phyloP scores from a whole-genome alignment of 129 eudicot species.

The Escallonia rubra region DNA sequence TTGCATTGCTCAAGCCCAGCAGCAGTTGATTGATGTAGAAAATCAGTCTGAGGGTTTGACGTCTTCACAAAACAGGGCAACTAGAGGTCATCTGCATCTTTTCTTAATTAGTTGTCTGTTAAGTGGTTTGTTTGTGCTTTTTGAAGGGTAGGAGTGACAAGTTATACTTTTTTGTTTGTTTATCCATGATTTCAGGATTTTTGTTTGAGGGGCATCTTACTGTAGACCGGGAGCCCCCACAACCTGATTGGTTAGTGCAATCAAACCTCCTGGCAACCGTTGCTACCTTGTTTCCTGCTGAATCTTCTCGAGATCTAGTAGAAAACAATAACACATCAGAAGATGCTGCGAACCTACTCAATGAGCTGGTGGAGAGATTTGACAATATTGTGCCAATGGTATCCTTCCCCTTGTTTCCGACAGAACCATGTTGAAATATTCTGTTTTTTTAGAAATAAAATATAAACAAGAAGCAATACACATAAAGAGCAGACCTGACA shows the following conservation, averaged over 20 bases:
- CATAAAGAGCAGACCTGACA: too few species aligned
- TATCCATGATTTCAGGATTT: slow-evolving; percentile 49
- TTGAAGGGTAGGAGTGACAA: background rate
- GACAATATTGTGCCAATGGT: slow-evolving; percentile 56
- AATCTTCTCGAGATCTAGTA: slow-evolving; percentile 40
- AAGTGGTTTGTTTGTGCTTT: background rate
- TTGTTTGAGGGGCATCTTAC: slow-evolving; percentile 95
- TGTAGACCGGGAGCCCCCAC: slow-evolving; percentile 93
- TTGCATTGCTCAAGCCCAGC: slow-evolving; percentile 58
- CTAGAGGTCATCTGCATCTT: slow-evolving; percentile 33
- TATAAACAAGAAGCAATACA: too few species aligned
- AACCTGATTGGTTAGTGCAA: slow-evolving; percentile 84
- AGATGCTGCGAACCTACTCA: slow-evolving; percentile 37
- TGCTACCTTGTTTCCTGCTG: slow-evolving; percentile 50
- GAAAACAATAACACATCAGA: slow-evolving; percentile 18
- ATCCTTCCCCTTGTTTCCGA: background rate
- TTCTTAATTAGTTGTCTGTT: background rate
- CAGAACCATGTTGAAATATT: too few species aligned
- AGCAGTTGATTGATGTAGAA: slow-evolving; percentile 52
- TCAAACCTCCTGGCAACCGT: slow-evolving; percentile 58
- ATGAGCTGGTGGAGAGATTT: slow-evolving; percentile 50
- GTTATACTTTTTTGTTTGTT: background rate
- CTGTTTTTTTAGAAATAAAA: too few species aligned
- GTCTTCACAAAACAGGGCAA: slow-evolving; percentile 34
- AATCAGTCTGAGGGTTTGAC: slow-evolving; percentile 38